Percentiles rank a stretch among this genome's conserved stretches.
phyloP scores from a whole-genome alignment of 441 rosid species.

The Syzygium syzygioides region DNA sequence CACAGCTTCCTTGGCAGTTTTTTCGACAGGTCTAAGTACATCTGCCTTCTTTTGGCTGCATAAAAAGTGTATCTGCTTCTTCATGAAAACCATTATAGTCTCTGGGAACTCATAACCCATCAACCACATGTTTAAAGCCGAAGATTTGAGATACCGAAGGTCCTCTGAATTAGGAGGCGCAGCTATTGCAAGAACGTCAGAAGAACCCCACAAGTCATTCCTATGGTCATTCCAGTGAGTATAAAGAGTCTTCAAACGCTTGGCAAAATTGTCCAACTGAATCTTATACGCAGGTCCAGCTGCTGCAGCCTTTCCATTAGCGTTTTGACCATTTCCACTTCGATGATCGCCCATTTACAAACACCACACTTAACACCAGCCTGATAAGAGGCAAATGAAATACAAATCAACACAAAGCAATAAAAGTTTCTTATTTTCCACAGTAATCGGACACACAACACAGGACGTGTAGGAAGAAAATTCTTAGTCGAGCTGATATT shows the following conservation, averaged over 20 bases:
- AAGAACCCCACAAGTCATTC: constrained; percentile 57
- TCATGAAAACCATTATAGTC: constrained; percentile 77
- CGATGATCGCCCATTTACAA: constrained; percentile 44
- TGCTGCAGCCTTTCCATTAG: constrained; percentile 40
- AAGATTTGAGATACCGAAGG: constrained; percentile 72
- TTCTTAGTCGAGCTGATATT: not conserved
- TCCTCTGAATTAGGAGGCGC: constrained; percentile 79
- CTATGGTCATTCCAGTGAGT: constrained; percentile 56
- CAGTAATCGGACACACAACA: not conserved
- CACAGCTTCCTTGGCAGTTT: constrained; percentile 48
- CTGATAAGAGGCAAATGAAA: not conserved
- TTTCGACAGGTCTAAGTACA: constrained; percentile 59
- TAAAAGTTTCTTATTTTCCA: not conserved
- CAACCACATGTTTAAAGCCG: constrained; percentile 83
- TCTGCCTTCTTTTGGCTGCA: constrained; percentile 71
- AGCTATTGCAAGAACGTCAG: constrained; percentile 58
- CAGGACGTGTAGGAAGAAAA: not conserved
- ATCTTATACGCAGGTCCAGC: constrained; percentile 42
- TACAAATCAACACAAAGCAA: not conserved
- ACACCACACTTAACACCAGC: not conserved
- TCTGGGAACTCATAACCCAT: constrained; percentile 89
- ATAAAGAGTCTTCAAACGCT: constrained; percentile 53
- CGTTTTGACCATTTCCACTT: constrained; percentile 30
- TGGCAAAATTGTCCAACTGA: constrained; percentile 51
- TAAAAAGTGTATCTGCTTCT: constrained; percentile 71